Evolutionary conservation across 192 early-diverging fungal species (phyloP).

Genomic region (Linnemannia zychae): DNA sequence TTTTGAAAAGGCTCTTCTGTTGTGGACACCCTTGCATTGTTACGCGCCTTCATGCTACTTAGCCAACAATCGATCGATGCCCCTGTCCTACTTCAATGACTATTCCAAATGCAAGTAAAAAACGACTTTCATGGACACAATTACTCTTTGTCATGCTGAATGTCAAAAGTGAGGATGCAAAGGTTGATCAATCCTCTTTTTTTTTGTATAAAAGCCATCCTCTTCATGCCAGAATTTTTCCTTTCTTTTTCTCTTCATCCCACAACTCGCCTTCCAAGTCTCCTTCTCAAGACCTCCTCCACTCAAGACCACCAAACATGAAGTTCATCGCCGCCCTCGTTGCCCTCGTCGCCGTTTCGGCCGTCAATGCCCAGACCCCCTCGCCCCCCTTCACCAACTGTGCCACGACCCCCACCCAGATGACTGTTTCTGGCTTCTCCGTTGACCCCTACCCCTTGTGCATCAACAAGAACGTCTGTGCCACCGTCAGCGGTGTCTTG

Average conservation of each 20-base stretch:
- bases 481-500: slow-evolving; percentile 36
- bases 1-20: background rate
- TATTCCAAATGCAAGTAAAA: background rate
- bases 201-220: background rate
- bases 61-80: background rate
- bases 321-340: slow-evolving; percentile 61
- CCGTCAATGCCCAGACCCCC: slow-evolving; percentile 59
- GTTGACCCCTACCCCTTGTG: slow-evolving; percentile 57
- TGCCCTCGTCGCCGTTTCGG: slow-evolving; percentile 50
- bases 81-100: background rate
- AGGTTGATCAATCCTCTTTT: background rate
- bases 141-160: slow-evolving; percentile 10
- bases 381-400: slow-evolving; percentile 44
- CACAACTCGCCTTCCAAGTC: background rate
- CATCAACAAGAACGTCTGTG: slow-evolving; percentile 47
- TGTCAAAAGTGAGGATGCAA: background rate
- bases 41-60: background rate
- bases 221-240: background rate
- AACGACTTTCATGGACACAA: background rate
- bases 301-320: slow-evolving; percentile 8
- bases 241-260: slow-evolving; percentile 3
- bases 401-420: slow-evolving; percentile 3
- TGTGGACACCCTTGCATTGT: background rate
- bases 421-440: slow-evolving; percentile 56
- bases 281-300: background rate